Evolutionary conservation across 2,329 filamentous ascomycete genomes (phyloP).

Genomic region (Aspergillus pseudotamarii): DNA sequence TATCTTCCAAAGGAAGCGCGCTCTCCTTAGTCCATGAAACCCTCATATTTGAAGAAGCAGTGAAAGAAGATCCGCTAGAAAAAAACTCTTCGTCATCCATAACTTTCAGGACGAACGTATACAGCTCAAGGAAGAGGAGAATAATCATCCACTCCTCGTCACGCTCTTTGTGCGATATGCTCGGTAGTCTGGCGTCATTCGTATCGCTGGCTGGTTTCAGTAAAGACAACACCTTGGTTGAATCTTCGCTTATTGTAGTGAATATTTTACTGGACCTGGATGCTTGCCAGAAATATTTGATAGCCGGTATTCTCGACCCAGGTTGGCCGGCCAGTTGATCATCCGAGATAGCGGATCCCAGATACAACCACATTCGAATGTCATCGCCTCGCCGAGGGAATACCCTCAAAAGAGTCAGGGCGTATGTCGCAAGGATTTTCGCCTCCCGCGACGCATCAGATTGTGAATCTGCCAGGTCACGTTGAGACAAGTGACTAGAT

Average conservation of each 20-base stretch:
- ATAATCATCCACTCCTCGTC: conserved; percentile 83
- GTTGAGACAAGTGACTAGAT: conserved; percentile 27
- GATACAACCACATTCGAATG: conserved; percentile 90
- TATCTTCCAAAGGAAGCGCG: conserved; percentile 70
- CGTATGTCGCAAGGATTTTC: conserved; percentile 79
- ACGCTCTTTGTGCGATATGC: conserved; percentile 42
- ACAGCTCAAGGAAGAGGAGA: conserved; percentile 89
- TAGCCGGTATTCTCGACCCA: conserved; percentile 59
- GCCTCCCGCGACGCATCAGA: conserved; percentile 59
- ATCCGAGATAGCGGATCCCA: conserved; percentile 63
- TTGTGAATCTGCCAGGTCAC: conserved; percentile 25
- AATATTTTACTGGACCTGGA: conserved; percentile 62
- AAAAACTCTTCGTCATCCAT: conserved; percentile 98
- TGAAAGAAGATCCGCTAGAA: conserved; percentile 54
- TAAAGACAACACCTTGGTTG: conserved; percentile 60
- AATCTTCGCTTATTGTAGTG: conserved; percentile 57
- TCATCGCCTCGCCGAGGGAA: conserved; percentile 83
- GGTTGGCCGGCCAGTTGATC: conserved; percentile 34
- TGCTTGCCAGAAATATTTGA: conserved; percentile 83
- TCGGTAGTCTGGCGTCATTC: conserved; percentile 26
- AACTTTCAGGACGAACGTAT: conserved; percentile 86
- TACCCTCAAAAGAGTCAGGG: conserved; percentile 79
- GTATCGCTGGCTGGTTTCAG: conserved; percentile 53
- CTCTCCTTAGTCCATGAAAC: conserved; percentile 61
- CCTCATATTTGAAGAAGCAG: conserved; percentile 53